Conservation (phyloP, 1,139 yeast species). For the Saccharomyces hybrid region DNA sequence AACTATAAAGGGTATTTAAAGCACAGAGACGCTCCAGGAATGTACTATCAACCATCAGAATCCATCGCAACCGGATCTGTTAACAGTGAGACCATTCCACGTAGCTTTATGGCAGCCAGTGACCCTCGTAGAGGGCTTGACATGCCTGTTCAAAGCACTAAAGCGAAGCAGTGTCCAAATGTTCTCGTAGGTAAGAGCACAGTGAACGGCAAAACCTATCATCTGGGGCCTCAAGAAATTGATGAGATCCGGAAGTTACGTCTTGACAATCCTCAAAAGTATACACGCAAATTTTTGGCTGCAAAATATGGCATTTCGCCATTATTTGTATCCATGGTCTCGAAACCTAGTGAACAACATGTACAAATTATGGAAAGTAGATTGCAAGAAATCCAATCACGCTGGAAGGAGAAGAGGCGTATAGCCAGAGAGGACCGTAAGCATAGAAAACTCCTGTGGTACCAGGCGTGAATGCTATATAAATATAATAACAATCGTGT, state of each 20-base stretch:
- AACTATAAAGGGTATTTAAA: constrained; percentile 29
- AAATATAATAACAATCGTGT: constrained; percentile 6
- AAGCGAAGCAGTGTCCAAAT: constrained; percentile 22
- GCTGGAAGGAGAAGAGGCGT: constrained; percentile 43
- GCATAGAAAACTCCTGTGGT: constrained; percentile 55
- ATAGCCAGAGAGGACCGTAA: constrained; percentile 46
- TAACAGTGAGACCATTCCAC: constrained; percentile 31
- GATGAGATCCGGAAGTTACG: constrained; percentile 57
- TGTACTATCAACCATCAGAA: constrained; percentile 28
- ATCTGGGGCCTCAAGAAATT: constrained; percentile 54
- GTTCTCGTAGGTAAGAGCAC: constrained; percentile 18
- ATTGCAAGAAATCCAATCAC: constrained; percentile 36
- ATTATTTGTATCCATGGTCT: constrained; percentile 46
- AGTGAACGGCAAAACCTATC: constrained; percentile 41
- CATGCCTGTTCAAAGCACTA: constrained; percentile 5
- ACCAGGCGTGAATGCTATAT: constrained; percentile 41
- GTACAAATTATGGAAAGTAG: constrained; percentile 38
- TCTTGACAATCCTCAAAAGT: constrained; percentile 48
- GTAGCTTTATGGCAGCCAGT: constrained; percentile 24
- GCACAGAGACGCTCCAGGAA: constrained; percentile 19
- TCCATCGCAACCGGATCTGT: constrained; percentile 29
- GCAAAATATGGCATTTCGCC: constrained; percentile 52
- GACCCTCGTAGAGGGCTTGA: constrained; percentile 22
- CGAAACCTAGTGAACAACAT: constrained; percentile 37
- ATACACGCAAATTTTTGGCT: constrained; percentile 65